phyloP scores from a whole-genome alignment of 768 basidiomycete genomes.

The Mycena pura region DNA sequence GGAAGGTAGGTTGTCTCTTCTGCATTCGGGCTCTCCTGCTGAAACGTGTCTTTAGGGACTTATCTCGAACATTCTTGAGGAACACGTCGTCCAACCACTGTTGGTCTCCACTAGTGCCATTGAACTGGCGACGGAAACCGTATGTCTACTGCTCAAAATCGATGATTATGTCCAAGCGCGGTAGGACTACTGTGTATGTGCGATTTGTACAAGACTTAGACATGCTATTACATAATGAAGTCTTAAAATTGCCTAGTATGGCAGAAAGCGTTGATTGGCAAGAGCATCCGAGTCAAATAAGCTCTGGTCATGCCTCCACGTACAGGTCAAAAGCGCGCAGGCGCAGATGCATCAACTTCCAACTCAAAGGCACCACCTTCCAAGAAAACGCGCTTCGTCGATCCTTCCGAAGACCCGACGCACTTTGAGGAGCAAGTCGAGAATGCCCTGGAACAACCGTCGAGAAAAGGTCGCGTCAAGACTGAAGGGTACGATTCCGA shows the following conservation, averaged over 20 bases:
- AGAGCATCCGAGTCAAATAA: not conserved
- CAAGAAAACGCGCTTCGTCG: constrained; percentile 83
- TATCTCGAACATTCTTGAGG: constrained; percentile 96
- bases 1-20: constrained; percentile 68
- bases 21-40: not conserved
- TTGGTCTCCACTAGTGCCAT: constrained; percentile 95
- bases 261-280: constrained; percentile 6
- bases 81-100: constrained; percentile 96
- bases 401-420: constrained; percentile 75
- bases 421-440: constrained; percentile 85
- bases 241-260: not conserved
- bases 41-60: constrained; percentile 64
- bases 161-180: constrained; percentile 91
- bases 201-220: not conserved
- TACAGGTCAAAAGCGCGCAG: constrained; percentile 51
- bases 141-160: constrained; percentile 94
- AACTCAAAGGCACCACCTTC: constrained; percentile 34
- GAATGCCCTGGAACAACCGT: constrained; percentile 70
- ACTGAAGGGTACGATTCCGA: constrained; percentile 92
- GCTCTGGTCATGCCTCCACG: constrained; percentile 30
- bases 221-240: not conserved
- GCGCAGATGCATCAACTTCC: constrained; percentile 42
- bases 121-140: constrained; percentile 95
- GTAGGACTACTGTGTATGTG: constrained; percentile 40
- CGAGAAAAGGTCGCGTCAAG: constrained; percentile 77